Evolutionary conservation across 164 flowering plant genomes (phyloP), one percentile per base, ranked within the genome.

Genomic region (Pachysandra terminalis): DNA sequence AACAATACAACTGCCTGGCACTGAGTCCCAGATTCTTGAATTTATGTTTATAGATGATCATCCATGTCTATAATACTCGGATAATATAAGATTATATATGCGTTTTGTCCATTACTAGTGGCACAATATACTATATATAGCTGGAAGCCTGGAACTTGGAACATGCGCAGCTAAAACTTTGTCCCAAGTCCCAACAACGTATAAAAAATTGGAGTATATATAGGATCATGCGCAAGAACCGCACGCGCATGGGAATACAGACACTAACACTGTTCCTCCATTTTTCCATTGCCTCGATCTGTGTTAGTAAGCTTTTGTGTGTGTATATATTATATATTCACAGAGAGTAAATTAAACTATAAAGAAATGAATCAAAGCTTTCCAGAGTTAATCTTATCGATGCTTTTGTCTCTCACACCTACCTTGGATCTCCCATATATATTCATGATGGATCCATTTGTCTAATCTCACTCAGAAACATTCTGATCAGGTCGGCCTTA

Each of bases 361-460:
- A 40, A 40, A 5, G 45, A 5, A 40, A 5, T 40, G 45, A 3
- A 7, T n/a, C 27, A 19, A 19, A 5, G 16, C 26, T 51, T 5
- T 16, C 51, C 27, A 5, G 49, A 64, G 48, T 51, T 72, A 37
- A 32, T 64, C 55, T 23, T 45, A 70, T n/a, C n/a, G 65, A 68
- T 71, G 70, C 52, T 55, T 65, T 76, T 72, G 79, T 72, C 79
- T 76, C n/a, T n/a, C n/a, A n/a, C n/a, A n/a, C n/a, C 65, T 45
- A 40, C 54, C 68, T 76, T 57, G 76, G 80, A 77, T 77, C 79
- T 69, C 68, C 74, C 76, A 66, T 48, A 1, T n/a, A n/a, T 19
- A n/a, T n/a, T 13, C 41, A 52, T 56, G 41, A 60, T 70, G 25
- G 26, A 24, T n/a, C 61, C 26, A 45, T 60, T 68, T n/a, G n/a